Base-by-base conservation (phyloP, 805 yeast species). In the Metschnikowia picachoensis region DNA sequence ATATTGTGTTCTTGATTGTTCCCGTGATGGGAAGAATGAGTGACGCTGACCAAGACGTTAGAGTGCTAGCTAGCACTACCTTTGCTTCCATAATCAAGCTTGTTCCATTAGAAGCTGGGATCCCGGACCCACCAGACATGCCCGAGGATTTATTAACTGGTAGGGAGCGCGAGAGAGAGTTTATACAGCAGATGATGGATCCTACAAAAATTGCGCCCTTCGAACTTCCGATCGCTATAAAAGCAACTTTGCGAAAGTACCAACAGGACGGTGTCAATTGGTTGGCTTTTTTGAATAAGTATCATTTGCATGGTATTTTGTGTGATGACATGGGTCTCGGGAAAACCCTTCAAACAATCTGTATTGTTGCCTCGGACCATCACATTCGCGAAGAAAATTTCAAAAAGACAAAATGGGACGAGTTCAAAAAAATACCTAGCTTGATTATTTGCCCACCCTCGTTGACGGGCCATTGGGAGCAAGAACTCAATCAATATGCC, bases 241-340 rank as follows among this genome's bases (percentile, higher is more conserved):
- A 88, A 51, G 99, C 99, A 0, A 88, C 95, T 1, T 74, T 94
- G 52, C 80, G 99, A 62, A 86, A 87, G 52, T 94, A 94, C 62
- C 99, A 94, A 68, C 98, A 94, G 64, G 98, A 94, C 50, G 99
- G 99, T 66, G 95, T 94, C 33, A 94, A 92, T 63, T 94, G 99
- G 99, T 74, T 94, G 44, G 96, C 96, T 8, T 94, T 94, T 61
- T 76, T 94, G 59, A 94, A 94, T 69, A 87, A 87, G 59, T 94
- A 94, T 62, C 96, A 92, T 64, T 72, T 94, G 43, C 99, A 94
- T 68, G 99, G 99, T 44, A 92, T 94, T 59, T 73, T 94, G 40
- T 94, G 99, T 80, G 99, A 94, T 64, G 99, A 94, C 80, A 94
- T 94, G 99, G 99, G 99, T 7, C 75, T 94, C 29, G 99, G 99